These are phyloP conservation scores for Zygoascus sp. DNA, from an alignment of 1,139 yeast species.

Conservation along the genomic window DNA sequence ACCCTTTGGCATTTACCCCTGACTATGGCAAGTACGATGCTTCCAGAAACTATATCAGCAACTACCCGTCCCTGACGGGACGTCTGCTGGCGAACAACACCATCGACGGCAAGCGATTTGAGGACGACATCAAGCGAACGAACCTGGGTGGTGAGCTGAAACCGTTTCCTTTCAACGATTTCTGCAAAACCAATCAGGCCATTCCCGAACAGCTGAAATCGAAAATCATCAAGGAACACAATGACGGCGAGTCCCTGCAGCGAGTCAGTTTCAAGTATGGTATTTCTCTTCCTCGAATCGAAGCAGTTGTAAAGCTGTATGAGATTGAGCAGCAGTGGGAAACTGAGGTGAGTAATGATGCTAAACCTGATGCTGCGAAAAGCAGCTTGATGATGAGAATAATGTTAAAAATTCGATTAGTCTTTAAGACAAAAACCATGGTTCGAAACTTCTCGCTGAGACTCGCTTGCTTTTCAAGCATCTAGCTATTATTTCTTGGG, in stretches of 20 bases:
- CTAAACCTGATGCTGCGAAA: background rate
- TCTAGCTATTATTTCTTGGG: slow-evolving; percentile 4
- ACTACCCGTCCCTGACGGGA: slow-evolving; percentile 8
- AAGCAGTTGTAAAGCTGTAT: slow-evolving; percentile 70
- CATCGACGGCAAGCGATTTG: slow-evolving; percentile 15
- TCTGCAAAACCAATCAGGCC: slow-evolving; percentile 62
- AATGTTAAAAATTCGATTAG: slow-evolving; percentile 54
- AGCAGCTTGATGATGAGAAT: slow-evolving; percentile 41
- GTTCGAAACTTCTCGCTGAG: slow-evolving; percentile 42
- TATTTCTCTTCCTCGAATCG: slow-evolving; percentile 77
- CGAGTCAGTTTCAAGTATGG: slow-evolving; percentile 78
- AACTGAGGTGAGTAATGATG: slow-evolving; percentile 50
- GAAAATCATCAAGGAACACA: slow-evolving; percentile 55
- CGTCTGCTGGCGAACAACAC: slow-evolving; percentile 3
- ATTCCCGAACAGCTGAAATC: slow-evolving; percentile 56
- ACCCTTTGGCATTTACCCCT: slow-evolving; percentile 57
- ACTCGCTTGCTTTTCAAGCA: slow-evolving; percentile 1
- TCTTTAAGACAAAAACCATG: slow-evolving; percentile 67
- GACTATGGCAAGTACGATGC: slow-evolving; percentile 53
- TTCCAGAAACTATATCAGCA: slow-evolving; percentile 29
- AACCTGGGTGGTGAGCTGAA: slow-evolving; percentile 10
- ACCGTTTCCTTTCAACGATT: slow-evolving; percentile 77
- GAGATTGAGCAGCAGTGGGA: slow-evolving; percentile 60
- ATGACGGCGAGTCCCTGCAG: slow-evolving; percentile 55
- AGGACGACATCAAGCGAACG: slow-evolving; percentile 1